These are phyloP conservation scores for Quillaja saponaria DNA, from an alignment of 306 rosid genomes.

Conservation along the genomic window DNA sequence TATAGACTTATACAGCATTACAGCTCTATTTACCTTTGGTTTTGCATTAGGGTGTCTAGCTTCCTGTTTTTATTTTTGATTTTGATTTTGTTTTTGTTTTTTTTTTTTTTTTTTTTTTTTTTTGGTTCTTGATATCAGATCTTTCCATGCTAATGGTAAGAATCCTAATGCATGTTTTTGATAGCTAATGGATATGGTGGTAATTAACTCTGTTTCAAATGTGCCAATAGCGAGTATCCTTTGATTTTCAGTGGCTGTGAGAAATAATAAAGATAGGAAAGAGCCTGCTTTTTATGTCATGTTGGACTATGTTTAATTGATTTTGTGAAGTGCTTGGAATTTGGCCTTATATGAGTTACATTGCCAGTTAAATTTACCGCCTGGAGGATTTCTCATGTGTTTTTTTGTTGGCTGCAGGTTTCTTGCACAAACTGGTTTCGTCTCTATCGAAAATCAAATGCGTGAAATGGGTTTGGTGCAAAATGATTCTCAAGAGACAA, in stretches of 20 bases:
- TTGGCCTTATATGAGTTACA: conserved; percentile 1
- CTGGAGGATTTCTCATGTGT: neutral
- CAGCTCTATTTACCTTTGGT: too few relatives aligned
- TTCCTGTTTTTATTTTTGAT: too few relatives aligned
- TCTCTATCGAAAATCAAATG: conserved; percentile 78
- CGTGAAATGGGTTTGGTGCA: conserved; percentile 65
- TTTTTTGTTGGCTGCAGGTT: conserved; percentile 56
- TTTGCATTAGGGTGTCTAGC: too few relatives aligned
- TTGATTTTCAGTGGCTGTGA: neutral
- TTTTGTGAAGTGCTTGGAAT: neutral
- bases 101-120: too few relatives aligned
- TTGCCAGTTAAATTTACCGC: conserved; percentile 12
- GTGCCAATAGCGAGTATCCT: neutral
- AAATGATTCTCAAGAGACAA: conserved; percentile 38
- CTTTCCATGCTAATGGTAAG: too few relatives aligned
- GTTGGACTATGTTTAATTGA: neutral
- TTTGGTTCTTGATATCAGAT: too few relatives aligned
- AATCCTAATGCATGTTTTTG: neutral
- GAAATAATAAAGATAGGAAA: neutral
- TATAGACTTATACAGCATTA: too few relatives aligned
- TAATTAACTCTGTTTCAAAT: neutral
- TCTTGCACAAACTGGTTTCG: conserved; percentile 82
- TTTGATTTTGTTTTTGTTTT: too few relatives aligned
- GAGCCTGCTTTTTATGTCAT: neutral
- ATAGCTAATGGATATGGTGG: neutral